These are phyloP conservation scores for Lepraria neglecta DNA, from an alignment of 495 filamentous ascomycete species.

Conservation along the genomic window DNA sequence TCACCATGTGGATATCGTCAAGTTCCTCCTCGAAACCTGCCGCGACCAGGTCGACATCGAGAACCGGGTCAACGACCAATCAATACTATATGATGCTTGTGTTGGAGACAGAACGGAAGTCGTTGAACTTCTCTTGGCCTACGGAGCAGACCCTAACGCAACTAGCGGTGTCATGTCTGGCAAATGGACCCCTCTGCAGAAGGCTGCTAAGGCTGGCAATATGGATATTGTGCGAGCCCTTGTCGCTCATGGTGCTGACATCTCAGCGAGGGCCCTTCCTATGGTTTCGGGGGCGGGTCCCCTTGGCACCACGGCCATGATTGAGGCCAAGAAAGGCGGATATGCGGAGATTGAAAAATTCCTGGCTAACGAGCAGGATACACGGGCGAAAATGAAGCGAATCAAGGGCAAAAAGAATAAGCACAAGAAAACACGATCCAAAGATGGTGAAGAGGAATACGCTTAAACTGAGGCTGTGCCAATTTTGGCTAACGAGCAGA, in stretches of 20 bases:
- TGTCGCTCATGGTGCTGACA: neutral
- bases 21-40: neutral
- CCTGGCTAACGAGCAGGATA: neutral
- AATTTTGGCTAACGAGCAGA: too few relatives aligned
- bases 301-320: neutral
- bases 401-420: neutral
- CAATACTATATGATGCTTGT: conserved; percentile 6
- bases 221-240: neutral
- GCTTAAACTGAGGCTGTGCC: too few relatives aligned
- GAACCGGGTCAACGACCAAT: conserved; percentile 3
- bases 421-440: neutral
- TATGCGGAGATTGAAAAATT: neutral
- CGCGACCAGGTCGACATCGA: neutral
- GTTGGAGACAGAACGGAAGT: neutral
- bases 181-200: conserved; percentile 7
- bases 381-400: neutral
- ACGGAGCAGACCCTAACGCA: conserved; percentile 2
- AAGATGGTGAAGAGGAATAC: too few relatives aligned
- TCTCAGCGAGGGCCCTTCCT: neutral
- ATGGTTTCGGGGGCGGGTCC: neutral
- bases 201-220: neutral
- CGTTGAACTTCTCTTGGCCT: neutral
- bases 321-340: conserved; percentile 2
- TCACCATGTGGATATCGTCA: neutral
- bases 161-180: neutral